Conservation (phyloP, 2,329 filamentous ascomycete species). For the Dactylonectria estremocensis region DNA sequence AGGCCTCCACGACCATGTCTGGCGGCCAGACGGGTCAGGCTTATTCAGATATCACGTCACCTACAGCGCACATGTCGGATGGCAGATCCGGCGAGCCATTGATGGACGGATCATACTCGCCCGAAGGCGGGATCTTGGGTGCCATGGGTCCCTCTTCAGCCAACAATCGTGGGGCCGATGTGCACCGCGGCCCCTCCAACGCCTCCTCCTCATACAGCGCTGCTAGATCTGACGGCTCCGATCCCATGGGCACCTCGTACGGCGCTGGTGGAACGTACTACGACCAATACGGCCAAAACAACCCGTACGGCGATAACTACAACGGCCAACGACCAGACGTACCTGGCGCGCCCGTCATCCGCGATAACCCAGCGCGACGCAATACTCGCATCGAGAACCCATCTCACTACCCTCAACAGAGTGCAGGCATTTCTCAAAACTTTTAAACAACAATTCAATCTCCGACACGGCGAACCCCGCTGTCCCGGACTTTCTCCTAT, state of each 20-base stretch:
- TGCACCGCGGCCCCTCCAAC: slow-evolving; percentile 92
- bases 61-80: slow-evolving; percentile 76
- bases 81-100: slow-evolving; percentile 78
- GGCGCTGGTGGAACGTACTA: slow-evolving; percentile 67
- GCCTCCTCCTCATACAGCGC: slow-evolving; percentile 96
- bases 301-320: slow-evolving; percentile 69
- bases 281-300: slow-evolving; percentile 71
- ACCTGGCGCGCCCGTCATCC: slow-evolving; percentile 85
- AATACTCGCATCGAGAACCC: slow-evolving; percentile 97
- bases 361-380: slow-evolving; percentile 91
- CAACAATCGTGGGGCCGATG: slow-evolving; percentile 76
- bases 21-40: slow-evolving; percentile 76
- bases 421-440: slow-evolving; percentile 96
- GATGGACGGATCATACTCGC: slow-evolving; percentile 66
- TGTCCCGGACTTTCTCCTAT: slow-evolving; percentile 37
- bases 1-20: slow-evolving; percentile 91
- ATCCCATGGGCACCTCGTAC: slow-evolving; percentile 65
- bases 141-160: slow-evolving; percentile 82
- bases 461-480: slow-evolving; percentile 17
- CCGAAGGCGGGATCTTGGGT: slow-evolving; percentile 87
- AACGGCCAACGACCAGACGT: slow-evolving; percentile 66
- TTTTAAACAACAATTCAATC: slow-evolving; percentile 71
- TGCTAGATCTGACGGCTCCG: slow-evolving; percentile 80
- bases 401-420: slow-evolving; percentile 91
- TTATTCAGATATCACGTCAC: slow-evolving; percentile 82